Evolutionary conservation across 1,139 yeast species (phyloP).

Genomic region (Geotrichum reessii): DNA sequence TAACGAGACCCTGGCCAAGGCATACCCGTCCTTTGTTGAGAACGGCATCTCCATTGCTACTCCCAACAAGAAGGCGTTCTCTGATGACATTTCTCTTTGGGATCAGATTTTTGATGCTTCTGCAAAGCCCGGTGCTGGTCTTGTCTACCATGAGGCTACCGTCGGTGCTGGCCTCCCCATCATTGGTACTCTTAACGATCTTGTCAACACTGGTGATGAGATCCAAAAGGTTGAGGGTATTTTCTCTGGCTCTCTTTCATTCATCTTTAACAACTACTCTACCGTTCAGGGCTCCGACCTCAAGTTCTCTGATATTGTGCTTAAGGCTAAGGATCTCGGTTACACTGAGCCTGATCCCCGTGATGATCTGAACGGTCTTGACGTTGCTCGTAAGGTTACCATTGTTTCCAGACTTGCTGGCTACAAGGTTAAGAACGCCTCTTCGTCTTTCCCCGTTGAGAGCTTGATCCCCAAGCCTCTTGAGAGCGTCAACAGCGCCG

Average conservation of each 20-base stretch:
- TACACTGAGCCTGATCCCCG: slow-evolving; percentile 99
- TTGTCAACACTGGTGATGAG: slow-evolving; percentile 87
- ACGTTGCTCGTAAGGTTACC: slow-evolving; percentile 96
- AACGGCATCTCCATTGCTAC: slow-evolving; percentile 91
- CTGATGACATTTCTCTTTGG: slow-evolving; percentile 75
- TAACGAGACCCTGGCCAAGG: slow-evolving; percentile 64
- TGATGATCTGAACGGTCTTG: slow-evolving; percentile 95
- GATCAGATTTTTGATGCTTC: slow-evolving; percentile 56
- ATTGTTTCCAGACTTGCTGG: slow-evolving; percentile 92
- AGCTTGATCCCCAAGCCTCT: slow-evolving; percentile 84
- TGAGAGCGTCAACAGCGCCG: slow-evolving; percentile 65
- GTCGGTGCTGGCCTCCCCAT: slow-evolving; percentile 98
- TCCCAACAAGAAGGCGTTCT: slow-evolving; percentile 96
- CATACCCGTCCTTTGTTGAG: slow-evolving; percentile 66
- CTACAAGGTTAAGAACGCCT: slow-evolving; percentile 76
- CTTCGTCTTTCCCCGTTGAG: slow-evolving; percentile 84
- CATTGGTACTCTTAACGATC: slow-evolving; percentile 78
- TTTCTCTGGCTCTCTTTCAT: slow-evolving; percentile 93
- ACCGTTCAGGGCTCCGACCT: slow-evolving; percentile 53
- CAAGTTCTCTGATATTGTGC: slow-evolving; percentile 84
- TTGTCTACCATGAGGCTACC: slow-evolving; percentile 97
- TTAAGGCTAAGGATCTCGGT: slow-evolving; percentile 81
- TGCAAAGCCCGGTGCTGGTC: slow-evolving; percentile 52
- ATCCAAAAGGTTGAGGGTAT: slow-evolving; percentile 90
- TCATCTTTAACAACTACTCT: slow-evolving; percentile 89